phyloP scores from a whole-genome alignment of 768 basidiomycete species.

The Galerina marginata region DNA sequence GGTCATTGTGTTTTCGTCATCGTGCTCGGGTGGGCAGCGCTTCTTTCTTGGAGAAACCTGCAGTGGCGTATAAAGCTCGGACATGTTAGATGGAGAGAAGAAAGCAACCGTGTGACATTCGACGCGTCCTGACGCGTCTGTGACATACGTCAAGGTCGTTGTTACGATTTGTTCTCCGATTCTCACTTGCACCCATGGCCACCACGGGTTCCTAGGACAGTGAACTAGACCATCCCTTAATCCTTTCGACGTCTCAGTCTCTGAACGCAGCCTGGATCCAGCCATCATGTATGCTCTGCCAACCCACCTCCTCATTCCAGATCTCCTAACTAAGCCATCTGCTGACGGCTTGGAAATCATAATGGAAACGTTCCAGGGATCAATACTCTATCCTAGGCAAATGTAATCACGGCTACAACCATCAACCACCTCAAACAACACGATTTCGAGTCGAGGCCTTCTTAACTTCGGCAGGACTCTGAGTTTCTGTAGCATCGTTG shows the following conservation, averaged over 20 bases:
- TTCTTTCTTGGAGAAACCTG: slow-evolving; percentile 75
- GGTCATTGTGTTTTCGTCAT: slow-evolving; percentile 61
- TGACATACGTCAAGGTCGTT: slow-evolving; percentile 27
- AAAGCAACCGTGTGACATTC: background rate
- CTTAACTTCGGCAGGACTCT: background rate
- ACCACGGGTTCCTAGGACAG: too few species aligned
- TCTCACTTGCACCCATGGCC: too few species aligned
- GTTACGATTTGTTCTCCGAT: background rate
- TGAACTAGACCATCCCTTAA: too few species aligned
- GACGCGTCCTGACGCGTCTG: slow-evolving; percentile 20
- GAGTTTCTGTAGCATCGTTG: background rate
- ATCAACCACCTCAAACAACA: background rate
- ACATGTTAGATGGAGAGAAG: slow-evolving; percentile 39
- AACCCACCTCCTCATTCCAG: background rate
- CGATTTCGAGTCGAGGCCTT: background rate
- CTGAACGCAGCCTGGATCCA: background rate
- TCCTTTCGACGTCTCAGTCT: background rate
- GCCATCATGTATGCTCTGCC: too few species aligned
- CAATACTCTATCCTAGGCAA: background rate
- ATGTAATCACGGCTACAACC: background rate
- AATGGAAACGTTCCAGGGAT: background rate
- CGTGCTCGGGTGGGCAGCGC: slow-evolving; percentile 55
- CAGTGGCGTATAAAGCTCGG: slow-evolving; percentile 65
- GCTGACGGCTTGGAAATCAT: background rate
- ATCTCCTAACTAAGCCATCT: background rate